A percentile compares a stretch with the other conserved stretches of the same genome.
These are phyloP conservation scores for Trametes gibbosa DNA, from an alignment of 768 basidiomycete species.

Conservation along the genomic window DNA sequence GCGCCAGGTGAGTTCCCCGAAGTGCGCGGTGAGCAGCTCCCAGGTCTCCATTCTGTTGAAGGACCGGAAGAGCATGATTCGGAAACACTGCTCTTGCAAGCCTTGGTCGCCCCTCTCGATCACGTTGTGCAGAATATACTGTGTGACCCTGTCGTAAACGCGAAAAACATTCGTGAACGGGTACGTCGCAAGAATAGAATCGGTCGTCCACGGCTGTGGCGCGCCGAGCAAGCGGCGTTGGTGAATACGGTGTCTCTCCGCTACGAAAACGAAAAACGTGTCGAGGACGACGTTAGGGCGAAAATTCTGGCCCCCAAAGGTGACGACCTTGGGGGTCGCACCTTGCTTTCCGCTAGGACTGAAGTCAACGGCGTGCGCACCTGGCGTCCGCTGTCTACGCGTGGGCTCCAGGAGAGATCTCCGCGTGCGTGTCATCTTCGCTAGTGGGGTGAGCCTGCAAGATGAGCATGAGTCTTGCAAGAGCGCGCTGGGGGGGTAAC, in stretches of 20 bases:
- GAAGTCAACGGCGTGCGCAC: conserved; percentile 3
- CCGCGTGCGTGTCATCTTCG: conserved; percentile 2
- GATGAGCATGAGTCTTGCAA: neutral
- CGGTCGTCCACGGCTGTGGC: conserved; percentile 56
- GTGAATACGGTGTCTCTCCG: conserved; percentile 31
- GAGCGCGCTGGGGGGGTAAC: neutral
- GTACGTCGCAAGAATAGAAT: conserved; percentile 51
- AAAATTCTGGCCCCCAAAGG: conserved; percentile 25
- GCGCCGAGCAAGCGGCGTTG: conserved; percentile 29
- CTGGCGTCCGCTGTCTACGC: neutral
- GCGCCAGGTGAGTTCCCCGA: conserved; percentile 62
- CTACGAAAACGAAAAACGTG: conserved; percentile 31
- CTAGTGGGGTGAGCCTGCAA: neutral
- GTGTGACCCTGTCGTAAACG: conserved; percentile 66
- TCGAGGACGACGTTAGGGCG: conserved; percentile 27
- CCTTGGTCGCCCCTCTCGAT: conserved; percentile 64
- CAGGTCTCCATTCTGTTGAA: conserved; percentile 76
- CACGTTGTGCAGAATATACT: conserved; percentile 67
- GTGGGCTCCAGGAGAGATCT: neutral
- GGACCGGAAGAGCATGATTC: conserved; percentile 66
- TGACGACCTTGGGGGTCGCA: conserved; percentile 12
- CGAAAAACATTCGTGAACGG: conserved; percentile 77
- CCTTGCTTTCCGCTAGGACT: conserved; percentile 1
- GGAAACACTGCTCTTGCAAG: conserved; percentile 64
- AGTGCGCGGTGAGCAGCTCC: conserved; percentile 49